phyloP scores from a whole-genome alignment of 2,329 filamentous ascomycete genomes.

The Dryadomyces quercus-mongolicae region DNA sequence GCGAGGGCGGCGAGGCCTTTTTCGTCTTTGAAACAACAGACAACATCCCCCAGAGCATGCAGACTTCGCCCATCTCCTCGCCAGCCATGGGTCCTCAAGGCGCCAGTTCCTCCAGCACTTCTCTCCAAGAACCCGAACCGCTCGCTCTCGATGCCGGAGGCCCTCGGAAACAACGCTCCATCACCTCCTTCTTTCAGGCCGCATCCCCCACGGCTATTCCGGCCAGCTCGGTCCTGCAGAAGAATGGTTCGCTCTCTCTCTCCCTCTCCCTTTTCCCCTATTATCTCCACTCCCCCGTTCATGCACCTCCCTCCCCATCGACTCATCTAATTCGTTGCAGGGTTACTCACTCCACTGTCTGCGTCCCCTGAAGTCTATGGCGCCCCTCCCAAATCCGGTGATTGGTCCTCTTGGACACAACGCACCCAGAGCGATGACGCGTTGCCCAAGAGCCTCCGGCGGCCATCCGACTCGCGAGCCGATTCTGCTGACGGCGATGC shows the following conservation, averaged over 20 bases:
- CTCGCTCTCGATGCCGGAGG: conserved; percentile 48
- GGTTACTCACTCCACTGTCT: conserved; percentile 38
- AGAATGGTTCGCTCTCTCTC: conserved; percentile 21
- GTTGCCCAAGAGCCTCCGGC: conserved; percentile 34
- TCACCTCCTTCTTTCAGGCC: conserved; percentile 26
- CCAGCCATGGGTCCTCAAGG: conserved; percentile 51
- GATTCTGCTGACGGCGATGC: conserved; percentile 25
- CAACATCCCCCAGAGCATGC: conserved; percentile 80
- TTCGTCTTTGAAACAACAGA: conserved; percentile 96
- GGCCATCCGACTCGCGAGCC: conserved; percentile 18
- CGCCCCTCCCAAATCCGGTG: conserved; percentile 34
- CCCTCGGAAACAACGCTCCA: conserved; percentile 23
- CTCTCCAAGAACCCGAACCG: conserved; percentile 56
- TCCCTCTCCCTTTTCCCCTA: neutral
- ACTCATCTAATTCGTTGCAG: conserved; percentile 16
- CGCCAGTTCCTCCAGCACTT: conserved; percentile 17
- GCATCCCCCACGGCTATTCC: conserved; percentile 22
- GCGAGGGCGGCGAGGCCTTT: conserved; percentile 94
- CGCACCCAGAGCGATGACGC: conserved; percentile 43
- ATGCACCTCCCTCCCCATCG: neutral
- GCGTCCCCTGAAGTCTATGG: conserved; percentile 38
- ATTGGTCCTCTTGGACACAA: conserved; percentile 32
- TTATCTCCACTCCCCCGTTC: neutral
- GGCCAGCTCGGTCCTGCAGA: conserved; percentile 22
- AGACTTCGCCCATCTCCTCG: conserved; percentile 88